These are phyloP conservation scores for Fonsecaea monophora DNA, from an alignment of 2,329 filamentous ascomycete species.

Conservation along the genomic window DNA sequence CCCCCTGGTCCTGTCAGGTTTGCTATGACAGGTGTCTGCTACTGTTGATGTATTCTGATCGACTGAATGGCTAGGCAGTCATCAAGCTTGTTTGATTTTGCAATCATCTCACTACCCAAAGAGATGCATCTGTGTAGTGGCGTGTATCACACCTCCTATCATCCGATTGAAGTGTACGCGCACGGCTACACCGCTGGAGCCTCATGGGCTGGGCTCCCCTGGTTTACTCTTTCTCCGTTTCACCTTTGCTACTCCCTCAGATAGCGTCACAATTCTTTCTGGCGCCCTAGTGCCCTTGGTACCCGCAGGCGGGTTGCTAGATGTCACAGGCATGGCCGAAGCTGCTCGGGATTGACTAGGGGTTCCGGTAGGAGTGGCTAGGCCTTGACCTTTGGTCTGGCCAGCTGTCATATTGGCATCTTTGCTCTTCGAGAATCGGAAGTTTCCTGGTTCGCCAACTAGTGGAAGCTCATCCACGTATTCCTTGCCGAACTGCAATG, in stretches of 20 bases:
- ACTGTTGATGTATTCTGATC: neutral
- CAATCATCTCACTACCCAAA: neutral
- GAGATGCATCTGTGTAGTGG: neutral
- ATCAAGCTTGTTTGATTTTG: neutral
- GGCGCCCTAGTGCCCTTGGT: constrained; percentile 10
- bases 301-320: neutral
- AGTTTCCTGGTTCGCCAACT: constrained; percentile 67
- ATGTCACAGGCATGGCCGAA: constrained; percentile 23
- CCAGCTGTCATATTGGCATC: constrained; percentile 37
- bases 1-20: neutral
- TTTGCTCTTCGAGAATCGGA: constrained; percentile 59
- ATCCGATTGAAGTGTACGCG: neutral
- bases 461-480: constrained; percentile 70
- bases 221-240: constrained; percentile 36
- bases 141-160: neutral
- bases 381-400: constrained; percentile 23
- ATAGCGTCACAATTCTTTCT: constrained; percentile 15
- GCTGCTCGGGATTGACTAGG: constrained; percentile 31
- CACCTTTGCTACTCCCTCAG: constrained; percentile 25
- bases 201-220: constrained; percentile 28
- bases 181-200: neutral
- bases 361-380: constrained; percentile 4
- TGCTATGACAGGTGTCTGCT: neutral
- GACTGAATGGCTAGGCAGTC: neutral
- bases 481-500: constrained; percentile 63